Conservation (phyloP, 441 rosid genomes). For the Pelargonium cotyledonis region DNA sequence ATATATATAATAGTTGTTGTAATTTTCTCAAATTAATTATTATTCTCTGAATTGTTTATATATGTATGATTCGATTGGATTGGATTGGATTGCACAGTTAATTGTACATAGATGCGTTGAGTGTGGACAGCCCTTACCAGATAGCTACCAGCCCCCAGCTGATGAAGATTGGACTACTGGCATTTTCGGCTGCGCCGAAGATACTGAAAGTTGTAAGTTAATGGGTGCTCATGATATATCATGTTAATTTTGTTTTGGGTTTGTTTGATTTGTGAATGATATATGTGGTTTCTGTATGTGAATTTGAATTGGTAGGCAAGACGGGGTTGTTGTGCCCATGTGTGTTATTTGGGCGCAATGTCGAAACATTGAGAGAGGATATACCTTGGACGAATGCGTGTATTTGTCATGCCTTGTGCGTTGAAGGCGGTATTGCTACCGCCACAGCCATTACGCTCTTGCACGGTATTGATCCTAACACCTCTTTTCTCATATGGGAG, state of each 20-base stretch:
- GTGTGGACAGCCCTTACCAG: slow-evolving; percentile 78
- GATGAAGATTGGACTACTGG: slow-evolving; percentile 92
- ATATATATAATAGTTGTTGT: neutral
- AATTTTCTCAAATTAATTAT: neutral
- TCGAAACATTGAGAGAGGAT: slow-evolving; percentile 62
- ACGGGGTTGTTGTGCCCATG: slow-evolving; percentile 81
- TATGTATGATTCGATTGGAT: neutral
- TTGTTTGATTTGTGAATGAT: neutral
- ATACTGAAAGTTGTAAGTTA: slow-evolving; percentile 59
- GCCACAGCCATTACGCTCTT: slow-evolving; percentile 60
- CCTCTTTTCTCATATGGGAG: slow-evolving; percentile 66
- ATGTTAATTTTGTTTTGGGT: neutral
- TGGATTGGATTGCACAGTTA: slow-evolving; percentile 29
- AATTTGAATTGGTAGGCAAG: slow-evolving; percentile 36
- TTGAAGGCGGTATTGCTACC: slow-evolving; percentile 75
- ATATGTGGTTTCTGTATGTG: neutral
- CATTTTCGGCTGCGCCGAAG: slow-evolving; percentile 58
- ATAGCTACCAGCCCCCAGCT: slow-evolving; percentile 75
- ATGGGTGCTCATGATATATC: neutral
- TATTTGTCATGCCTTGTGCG: slow-evolving; percentile 69
- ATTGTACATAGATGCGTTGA: slow-evolving; percentile 53
- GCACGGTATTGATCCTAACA: slow-evolving; percentile 70
- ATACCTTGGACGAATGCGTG: slow-evolving; percentile 72
- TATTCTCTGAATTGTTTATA: neutral
- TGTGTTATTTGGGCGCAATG: slow-evolving; percentile 68